Evolutionary conservation across 257 asterid genomes (phyloP).

Genomic region (Solanum habrochaites): DNA sequence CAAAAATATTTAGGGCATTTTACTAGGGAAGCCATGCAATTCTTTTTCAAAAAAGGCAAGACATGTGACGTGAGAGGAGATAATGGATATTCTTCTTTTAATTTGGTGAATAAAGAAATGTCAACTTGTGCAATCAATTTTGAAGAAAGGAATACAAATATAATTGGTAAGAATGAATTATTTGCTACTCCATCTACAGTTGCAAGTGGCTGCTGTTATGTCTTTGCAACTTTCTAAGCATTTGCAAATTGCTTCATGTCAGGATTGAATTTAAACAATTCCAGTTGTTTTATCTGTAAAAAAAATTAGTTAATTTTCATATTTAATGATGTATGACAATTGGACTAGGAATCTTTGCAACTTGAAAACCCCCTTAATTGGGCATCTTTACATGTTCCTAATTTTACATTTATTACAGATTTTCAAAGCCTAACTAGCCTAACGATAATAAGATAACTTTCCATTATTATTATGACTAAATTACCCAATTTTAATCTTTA

Average conservation of each 20-base stretch:
- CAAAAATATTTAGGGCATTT: no score
- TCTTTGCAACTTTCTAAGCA: background rate
- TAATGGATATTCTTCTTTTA: background rate
- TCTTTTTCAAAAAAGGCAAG: background rate
- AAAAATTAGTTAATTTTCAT: background rate
- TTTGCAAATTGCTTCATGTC: background rate
- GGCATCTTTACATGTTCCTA: background rate
- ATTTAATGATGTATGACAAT: background rate
- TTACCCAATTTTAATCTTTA: background rate
- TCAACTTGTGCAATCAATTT: background rate
- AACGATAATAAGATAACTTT: background rate
- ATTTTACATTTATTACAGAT: background rate
- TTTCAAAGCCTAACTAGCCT: background rate
- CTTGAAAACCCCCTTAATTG: background rate
- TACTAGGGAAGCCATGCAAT: background rate
- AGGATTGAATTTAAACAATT: background rate
- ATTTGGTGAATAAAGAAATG: background rate
- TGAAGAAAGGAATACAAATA: background rate
- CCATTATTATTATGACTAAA: background rate
- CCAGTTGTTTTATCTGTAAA: background rate
- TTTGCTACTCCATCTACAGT: background rate
- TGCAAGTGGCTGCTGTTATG: background rate
- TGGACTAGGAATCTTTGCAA: background rate
- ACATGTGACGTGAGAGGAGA: background rate
- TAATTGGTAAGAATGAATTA: background rate